phyloP scores from a whole-genome alignment of 345 rosid species.

The Linum lewisii region DNA sequence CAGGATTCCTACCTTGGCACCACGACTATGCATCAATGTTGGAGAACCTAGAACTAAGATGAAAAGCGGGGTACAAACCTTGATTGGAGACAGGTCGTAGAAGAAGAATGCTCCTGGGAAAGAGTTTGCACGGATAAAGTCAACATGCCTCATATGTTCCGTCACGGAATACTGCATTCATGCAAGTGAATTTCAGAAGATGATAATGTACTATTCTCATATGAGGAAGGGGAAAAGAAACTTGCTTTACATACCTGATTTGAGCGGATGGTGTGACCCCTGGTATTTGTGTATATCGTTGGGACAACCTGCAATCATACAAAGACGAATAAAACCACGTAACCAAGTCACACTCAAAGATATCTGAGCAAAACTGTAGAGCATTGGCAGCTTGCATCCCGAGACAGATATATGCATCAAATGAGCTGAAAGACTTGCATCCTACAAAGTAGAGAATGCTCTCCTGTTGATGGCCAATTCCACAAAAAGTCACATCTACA shows the following conservation, averaged over 20 bases:
- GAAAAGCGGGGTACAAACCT: constrained; percentile 35
- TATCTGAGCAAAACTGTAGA: too few species aligned
- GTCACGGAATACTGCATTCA: constrained; percentile 77
- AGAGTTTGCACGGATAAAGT: constrained; percentile 51
- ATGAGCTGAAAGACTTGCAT: too few species aligned
- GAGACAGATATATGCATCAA: too few species aligned
- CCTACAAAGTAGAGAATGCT: too few species aligned
- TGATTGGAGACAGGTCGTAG: constrained; percentile 96
- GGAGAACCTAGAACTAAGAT: neutral
- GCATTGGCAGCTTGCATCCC: too few species aligned
- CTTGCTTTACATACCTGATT: constrained; percentile 47
- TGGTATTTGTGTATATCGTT: constrained; percentile 69
- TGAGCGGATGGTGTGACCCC: constrained; percentile 68
- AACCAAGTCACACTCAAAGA: too few species aligned
- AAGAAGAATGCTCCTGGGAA: constrained; percentile 91
- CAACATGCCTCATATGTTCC: constrained; percentile 66
- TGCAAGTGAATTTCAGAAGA: neutral
- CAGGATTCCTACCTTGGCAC: too few species aligned
- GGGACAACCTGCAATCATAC: constrained; percentile 69
- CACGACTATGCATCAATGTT: too few species aligned
- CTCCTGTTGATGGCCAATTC: too few species aligned
- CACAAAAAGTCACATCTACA: too few species aligned
- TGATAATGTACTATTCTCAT: too few species aligned
- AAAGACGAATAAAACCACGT: neutral
- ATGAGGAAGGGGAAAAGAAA: neutral